A percentile compares a stretch with the other conserved stretches of the same genome.
phyloP scores from a whole-genome alignment of 441 rosid genomes.

The Macaranga tanarius region DNA sequence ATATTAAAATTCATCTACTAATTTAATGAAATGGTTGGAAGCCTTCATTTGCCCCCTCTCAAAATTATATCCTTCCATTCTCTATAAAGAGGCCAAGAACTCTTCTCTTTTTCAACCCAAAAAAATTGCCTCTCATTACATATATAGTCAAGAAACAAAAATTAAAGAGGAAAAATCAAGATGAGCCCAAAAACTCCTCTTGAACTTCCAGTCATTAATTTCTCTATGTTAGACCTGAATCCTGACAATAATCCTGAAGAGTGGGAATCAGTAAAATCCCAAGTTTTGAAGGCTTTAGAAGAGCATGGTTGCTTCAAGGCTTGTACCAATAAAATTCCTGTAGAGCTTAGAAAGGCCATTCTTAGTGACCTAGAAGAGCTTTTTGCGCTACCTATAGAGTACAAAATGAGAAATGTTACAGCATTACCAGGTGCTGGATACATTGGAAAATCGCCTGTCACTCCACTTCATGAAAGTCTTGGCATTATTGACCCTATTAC shows the following conservation, averaged over 20 bases:
- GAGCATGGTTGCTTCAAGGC: conserved; percentile 37
- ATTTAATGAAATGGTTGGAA: too few species aligned
- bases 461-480: conserved; percentile 32
- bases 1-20: too few species aligned
- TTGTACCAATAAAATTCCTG: conserved; percentile 7
- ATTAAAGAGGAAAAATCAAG: background rate
- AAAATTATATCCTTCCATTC: background rate
- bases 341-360: conserved; percentile 16
- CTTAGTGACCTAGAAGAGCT: conserved; percentile 24
- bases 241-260: conserved; percentile 11
- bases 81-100: background rate
- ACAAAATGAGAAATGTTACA: conserved; percentile 23
- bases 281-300: conserved; percentile 27
- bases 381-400: conserved; percentile 29
- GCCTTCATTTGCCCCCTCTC: too few species aligned
- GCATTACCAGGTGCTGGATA: conserved; percentile 30
- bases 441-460: conserved; percentile 24
- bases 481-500: conserved; percentile 28
- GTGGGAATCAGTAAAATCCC: conserved; percentile 26
- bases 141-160: background rate
- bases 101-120: too few species aligned
- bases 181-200: conserved; percentile 13
- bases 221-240: conserved; percentile 11
- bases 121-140: background rate
- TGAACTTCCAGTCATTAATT: conserved; percentile 28